Evolutionary conservation across 2,329 filamentous ascomycete species (phyloP).

Genomic region (Penicillium sp.): DNA sequence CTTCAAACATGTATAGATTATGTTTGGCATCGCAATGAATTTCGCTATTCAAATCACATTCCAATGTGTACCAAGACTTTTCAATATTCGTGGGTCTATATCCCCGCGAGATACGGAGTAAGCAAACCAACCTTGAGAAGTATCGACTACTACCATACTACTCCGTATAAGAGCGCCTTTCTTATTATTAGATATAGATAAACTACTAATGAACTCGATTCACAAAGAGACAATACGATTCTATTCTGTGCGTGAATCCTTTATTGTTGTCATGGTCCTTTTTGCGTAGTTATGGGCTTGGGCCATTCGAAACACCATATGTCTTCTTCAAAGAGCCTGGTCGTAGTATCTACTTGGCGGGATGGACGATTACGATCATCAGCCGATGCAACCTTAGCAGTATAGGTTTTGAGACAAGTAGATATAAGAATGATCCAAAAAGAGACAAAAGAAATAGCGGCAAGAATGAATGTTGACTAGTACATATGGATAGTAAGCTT

Average conservation of each 20-base stretch:
- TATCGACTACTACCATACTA: not conserved
- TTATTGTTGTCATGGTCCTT: not conserved
- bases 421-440: not conserved
- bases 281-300: no score
- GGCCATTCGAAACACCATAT: not conserved
- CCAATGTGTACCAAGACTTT: not conserved
- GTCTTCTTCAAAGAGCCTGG: not conserved
- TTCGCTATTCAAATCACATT: not conserved
- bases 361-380: not conserved
- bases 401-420: not conserved
- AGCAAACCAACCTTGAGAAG: not conserved
- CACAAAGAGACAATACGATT: not conserved
- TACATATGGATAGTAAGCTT: conserved; percentile 6
- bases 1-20: not conserved
- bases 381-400: not conserved
- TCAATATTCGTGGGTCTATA: not conserved
- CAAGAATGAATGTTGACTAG: conserved; percentile 13
- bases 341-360: not conserved
- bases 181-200: not conserved
- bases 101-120: not conserved
- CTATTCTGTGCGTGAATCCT: not conserved
- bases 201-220: not conserved
- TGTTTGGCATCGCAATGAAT: not conserved
- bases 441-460: conserved; percentile 16
- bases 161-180: not conserved